Base-by-base conservation (phyloP, 78 protist species). In the Polysphondylium violaceum region DNA sequence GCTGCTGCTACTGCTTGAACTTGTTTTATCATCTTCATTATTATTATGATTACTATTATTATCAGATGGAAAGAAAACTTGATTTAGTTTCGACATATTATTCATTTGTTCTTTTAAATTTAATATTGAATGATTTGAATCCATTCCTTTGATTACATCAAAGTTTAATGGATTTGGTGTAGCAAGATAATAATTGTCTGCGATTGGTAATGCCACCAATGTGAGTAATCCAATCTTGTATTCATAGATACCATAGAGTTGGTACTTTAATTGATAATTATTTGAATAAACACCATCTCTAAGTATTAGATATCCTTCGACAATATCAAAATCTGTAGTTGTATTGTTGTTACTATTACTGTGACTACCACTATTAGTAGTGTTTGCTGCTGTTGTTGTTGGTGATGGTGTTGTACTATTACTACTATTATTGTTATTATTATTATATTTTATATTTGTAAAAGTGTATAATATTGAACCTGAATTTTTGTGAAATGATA, bases 221-320 rank as follows among this genome's bases (percentile, higher is more conserved):
- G 79, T 88, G 1, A 58, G 6, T 44, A 43, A 3, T 50, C 94
- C 94, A 44, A 19, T n/a, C 25, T 33, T 51, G n/a, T 41, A 77
- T 50, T 78, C 86, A 43, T 88, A 88, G 27, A 88, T 78, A 25
- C 94, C 94, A 68, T 58, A 51, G 2, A 88, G 29, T 25, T 58
- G 38, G 7, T 50, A 68, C 7, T 74, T 68, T 17, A 50, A 41
- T 14, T 29, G 31, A 1, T 29, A 8, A 23, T 76, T 69, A 16
- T 74, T 61, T 38, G 64, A 55, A 23, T 77, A 88, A 23, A 27
- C 51, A 43, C 94, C 94, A 51, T 88, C 87, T 29, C 87, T 29
- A 11, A 88, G 1, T 16, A 56, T 50, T 65, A 88, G 27, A 8
- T 55, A 55, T 51, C 94, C 94, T 19, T 88, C 86, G 11, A 78